Evolutionary conservation across 805 yeast genomes (phyloP).

Genomic region (Pichia thaimueangensis): DNA sequence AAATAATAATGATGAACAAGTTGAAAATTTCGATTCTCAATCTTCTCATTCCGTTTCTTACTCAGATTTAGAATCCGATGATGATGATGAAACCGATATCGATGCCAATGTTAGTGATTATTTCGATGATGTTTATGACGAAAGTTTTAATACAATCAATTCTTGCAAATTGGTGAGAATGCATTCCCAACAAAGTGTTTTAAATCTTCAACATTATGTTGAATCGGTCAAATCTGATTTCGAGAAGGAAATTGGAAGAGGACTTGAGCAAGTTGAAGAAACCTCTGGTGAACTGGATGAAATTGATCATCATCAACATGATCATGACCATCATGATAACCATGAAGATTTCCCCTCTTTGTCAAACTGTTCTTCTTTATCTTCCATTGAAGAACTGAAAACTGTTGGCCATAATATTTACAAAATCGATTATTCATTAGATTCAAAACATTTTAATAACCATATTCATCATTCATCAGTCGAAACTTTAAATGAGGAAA

Average conservation of each 20-base stretch:
- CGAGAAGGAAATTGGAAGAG: not conserved
- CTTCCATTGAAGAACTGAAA: conserved; percentile 21
- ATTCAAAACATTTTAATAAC: not conserved
- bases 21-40: conserved; percentile 6
- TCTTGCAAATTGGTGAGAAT: conserved; percentile 4
- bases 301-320: not conserved
- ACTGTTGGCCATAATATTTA: not conserved
- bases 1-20: conserved; percentile 2
- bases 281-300: not conserved
- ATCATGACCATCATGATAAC: too few species aligned
- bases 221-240: not conserved
- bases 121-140: not conserved
- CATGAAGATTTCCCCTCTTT: conserved; percentile 24
- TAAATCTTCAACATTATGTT: not conserved
- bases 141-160: not conserved
- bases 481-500: not conserved
- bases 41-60: not conserved
- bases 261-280: not conserved
- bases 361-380: conserved; percentile 25
- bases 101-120: not conserved
- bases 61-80: conserved; percentile 22
- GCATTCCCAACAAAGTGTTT: conserved; percentile 2
- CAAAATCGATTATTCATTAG: not conserved
- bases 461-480: not conserved
- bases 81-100: conserved; percentile 3